Conservation (phyloP, 345 rosid genomes). For the Lepidium didymum region DNA sequence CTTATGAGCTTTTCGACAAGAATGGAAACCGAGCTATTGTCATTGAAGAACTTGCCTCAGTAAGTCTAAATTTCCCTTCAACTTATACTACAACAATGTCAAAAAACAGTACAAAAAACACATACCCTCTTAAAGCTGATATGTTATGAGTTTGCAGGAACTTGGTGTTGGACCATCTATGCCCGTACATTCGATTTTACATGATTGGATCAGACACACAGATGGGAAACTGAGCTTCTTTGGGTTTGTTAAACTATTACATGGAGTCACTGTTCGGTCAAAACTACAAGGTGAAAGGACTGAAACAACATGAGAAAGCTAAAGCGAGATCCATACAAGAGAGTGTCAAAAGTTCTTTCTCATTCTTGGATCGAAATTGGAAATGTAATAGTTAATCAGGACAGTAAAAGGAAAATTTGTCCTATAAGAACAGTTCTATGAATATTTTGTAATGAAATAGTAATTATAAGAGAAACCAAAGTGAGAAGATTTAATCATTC, state of each 20-base stretch:
- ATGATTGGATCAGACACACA: conserved; percentile 78
- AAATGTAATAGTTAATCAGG: background rate
- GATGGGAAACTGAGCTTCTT: conserved; percentile 92
- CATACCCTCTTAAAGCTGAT: background rate
- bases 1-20: conserved; percentile 75
- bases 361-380: conserved; percentile 11
- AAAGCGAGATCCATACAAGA: background rate
- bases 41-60: conserved; percentile 91
- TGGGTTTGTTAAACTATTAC: conserved; percentile 80
- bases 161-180: conserved; percentile 88
- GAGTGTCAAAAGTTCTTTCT: background rate
- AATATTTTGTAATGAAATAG: background rate
- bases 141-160: conserved; percentile 46
- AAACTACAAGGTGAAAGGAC: conserved; percentile 23
- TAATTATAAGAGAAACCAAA: background rate
- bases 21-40: conserved; percentile 78
- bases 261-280: conserved; percentile 56
- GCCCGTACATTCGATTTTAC: conserved; percentile 76
- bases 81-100: background rate
- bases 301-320: background rate
- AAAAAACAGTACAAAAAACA: too few relatives aligned
- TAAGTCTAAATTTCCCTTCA: conserved; percentile 26
- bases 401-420: background rate
- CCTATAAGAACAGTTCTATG: background rate
- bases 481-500: background rate